Base-by-base conservation (phyloP, 2,329 filamentous ascomycete genomes). In the Plectosphaerella cucumerina region DNA sequence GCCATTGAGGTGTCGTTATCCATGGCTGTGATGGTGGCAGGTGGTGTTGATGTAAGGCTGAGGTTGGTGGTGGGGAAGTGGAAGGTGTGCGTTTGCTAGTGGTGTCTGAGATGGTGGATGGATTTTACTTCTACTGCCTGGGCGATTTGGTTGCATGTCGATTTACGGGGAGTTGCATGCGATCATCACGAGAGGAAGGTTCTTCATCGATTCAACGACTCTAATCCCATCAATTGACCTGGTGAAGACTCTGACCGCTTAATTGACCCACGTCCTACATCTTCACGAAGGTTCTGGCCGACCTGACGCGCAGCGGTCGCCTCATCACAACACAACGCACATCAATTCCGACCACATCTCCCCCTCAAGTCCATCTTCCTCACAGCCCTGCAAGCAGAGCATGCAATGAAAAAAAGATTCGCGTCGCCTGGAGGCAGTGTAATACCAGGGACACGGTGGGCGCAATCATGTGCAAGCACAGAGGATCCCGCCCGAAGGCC, bases 381-480 rank as follows among this genome's bases (percentile, higher is more conserved):
- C 77, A 76, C 76, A 62, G 59, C 67, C 64, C 66, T 69, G 71
- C 71, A 71, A 74, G 72, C 74, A 72, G 62, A 64, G 63, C 60
- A 56, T 59, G 71, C 72, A 81, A 84, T 77, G 80, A 83, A 83
- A 79, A 80, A 68, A 66, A 51, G 55, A 57, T 74, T 86, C 80
- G 84, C 84, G 74, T 86, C 82, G 66, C 80, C 80, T 74, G 75
- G 81, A 79, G 75, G 73, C 78, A 87, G 84, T 87, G 84, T 81
- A 78, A 86, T 82, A 81, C 82, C 76, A 73, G 77, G 80, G 82
- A 86, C 83, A 87, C 84, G 69, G 77, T 87, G 81, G 69, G 59
- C 66, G 65, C 47, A 59, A 63, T 68, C 77, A 78, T 86, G 75
- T 71, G 82, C 84, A 86, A 87, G 85, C 83, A 75, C 80, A 86